Conservation (phyloP, 169 alveolate genomes). For the Eimeria necatrix region DNA sequence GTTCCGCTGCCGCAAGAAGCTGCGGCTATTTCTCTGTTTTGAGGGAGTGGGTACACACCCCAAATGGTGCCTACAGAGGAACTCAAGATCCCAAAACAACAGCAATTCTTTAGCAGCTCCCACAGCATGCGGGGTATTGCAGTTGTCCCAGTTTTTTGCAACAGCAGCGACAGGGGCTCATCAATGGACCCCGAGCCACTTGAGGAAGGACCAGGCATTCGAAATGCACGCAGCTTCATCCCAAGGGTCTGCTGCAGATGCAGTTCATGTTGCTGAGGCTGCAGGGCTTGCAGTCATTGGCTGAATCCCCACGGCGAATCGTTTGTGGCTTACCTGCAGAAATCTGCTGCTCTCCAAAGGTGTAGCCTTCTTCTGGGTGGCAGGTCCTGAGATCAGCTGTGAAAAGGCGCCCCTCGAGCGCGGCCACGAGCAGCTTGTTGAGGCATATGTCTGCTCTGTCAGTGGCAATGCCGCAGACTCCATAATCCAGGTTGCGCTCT, state of each 20-base stretch:
- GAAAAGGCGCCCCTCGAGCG: slow-evolving; percentile 94
- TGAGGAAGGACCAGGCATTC: too few relatives aligned
- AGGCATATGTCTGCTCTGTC: slow-evolving; percentile 93
- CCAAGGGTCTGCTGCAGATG: too few relatives aligned
- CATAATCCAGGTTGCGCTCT: slow-evolving; percentile 95
- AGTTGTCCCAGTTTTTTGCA: neutral
- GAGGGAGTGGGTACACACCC: slow-evolving; percentile 95
- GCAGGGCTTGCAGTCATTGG: too few relatives aligned
- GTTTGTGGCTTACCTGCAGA: slow-evolving; percentile 7
- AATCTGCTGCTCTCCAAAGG: slow-evolving; percentile 79
- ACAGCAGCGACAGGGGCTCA: neutral
- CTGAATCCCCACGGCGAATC: too few relatives aligned
- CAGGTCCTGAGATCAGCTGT: slow-evolving; percentile 94
- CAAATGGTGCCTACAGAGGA: slow-evolving; percentile 93
- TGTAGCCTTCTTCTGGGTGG: slow-evolving; percentile 92
- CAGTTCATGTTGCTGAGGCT: too few relatives aligned
- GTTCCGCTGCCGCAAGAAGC: slow-evolving; percentile 92
- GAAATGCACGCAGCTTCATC: too few relatives aligned
- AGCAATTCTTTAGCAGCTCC: neutral
- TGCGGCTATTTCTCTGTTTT: slow-evolving; percentile 93
- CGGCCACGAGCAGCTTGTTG: slow-evolving; percentile 94
- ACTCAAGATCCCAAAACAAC: neutral
- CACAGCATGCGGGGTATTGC: neutral
- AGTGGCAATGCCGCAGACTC: slow-evolving; percentile 93
- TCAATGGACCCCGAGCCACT: too few relatives aligned